Base-by-base conservation (phyloP, 106 monocot genomes). In the Dendrobium huoshanense region DNA sequence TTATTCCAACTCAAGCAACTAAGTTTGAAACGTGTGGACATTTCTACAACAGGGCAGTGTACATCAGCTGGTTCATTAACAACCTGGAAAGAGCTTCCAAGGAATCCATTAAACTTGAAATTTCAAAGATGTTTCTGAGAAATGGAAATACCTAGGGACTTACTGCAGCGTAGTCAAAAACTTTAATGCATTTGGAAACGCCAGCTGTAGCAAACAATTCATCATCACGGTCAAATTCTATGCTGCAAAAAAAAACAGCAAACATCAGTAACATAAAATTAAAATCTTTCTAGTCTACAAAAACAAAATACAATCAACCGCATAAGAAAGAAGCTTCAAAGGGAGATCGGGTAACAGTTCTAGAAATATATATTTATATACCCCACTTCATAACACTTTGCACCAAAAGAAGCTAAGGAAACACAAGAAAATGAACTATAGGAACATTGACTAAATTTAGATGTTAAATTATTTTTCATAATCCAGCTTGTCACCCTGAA, bases 1-100 rank as follows among this genome's bases (percentile, higher is more conserved):
- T 97, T 97, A 77, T 97, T 97, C 97, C 97, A 97, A 81, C 97
- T 97, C 77, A 97, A 90, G 88, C 97, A 97, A 87, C 97, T 97
- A 79, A 97, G 90, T 85, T 97, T 97, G 67, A 94, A 92, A 49
- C 96, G 79, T 9, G 96, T 97, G 11, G 96, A 81, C 96, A 97
- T 94, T 81, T 97, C 97, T 64, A 97, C 92, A 81, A 97, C 86
- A 37, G 97, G 90, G 78, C 97, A 97, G 77, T 94, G 94, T 33
- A 89, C 86, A 82, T 94, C 97, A 54, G 90, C 84, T 85, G 90
- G 90, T 84, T 92, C 97, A 81, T 94, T 97, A 78, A 94, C 97
- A 82, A 97, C 88, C 97, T 97, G 83, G 75, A 84, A 65, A 41
- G 22, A 73, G 82, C 54, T 65, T 24, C 74, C 41, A 55, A 27